These are phyloP conservation scores for Turritis glabra DNA, from an alignment of 345 rosid species.

Conservation along the genomic window DNA sequence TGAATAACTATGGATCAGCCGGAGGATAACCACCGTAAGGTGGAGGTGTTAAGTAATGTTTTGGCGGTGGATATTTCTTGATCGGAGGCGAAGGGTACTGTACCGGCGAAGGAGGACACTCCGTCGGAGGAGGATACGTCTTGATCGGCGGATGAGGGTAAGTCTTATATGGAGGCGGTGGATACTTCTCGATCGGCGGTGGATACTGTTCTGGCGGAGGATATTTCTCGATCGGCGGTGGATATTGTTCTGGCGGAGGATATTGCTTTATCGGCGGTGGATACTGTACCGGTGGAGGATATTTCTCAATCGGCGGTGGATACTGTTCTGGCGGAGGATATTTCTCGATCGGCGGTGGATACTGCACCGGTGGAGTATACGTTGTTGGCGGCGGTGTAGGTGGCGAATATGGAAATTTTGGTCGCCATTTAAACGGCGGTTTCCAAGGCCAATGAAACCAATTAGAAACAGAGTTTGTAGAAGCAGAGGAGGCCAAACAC, in stretches of 20 bases:
- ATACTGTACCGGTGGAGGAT: conserved; percentile 13
- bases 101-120: neutral
- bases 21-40: conserved; percentile 31
- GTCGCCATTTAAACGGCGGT: conserved; percentile 22
- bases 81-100: neutral
- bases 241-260: conserved; percentile 14
- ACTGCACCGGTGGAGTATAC: conserved; percentile 4
- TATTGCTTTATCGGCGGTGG: neutral
- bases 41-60: conserved; percentile 18
- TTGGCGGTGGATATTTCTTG: neutral
- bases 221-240: conserved; percentile 15
- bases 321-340: conserved; percentile 6
- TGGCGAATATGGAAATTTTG: conserved; percentile 1
- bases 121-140: neutral
- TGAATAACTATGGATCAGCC: neutral
- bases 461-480: neutral
- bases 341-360: conserved; percentile 12
- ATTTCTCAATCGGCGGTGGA: neutral
- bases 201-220: neutral
- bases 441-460: neutral
- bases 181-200: neutral
- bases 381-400: neutral
- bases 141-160: neutral
- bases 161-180: conserved; percentile 7
- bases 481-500: conserved; percentile 24